Base-by-base conservation (phyloP, 78 protist species). In the Planoprotostelium fungivorum region DNA sequence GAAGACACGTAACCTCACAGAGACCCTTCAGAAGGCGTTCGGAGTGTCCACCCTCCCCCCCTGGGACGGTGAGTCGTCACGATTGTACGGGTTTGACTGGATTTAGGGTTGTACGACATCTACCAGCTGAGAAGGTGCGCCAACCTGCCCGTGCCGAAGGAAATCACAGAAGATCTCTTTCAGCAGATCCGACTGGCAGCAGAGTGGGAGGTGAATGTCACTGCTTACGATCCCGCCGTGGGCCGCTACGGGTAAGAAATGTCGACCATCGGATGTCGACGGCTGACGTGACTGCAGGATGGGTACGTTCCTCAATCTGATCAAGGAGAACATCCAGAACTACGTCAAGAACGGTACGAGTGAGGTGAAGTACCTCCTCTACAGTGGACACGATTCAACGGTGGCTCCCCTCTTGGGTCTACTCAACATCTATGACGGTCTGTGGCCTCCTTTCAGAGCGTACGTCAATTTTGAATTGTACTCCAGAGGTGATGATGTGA, bases 391-490 rank as follows among this genome's bases (percentile, higher is more conserved):
- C 37, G 94, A 92, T 37, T 84, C 38, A 28, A 37, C 91, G 0
- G 89, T 92, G 29, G 94, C 89, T 86, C 91, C 94, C 86, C 87
- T 92, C 37, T 51, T 86, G 23, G 37, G 36, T 25, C 37, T 36
- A 25, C 16, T 85, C 5, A 16, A 16, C 73, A 0, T 92, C 0
- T 84, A 85, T 63, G 86, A 89, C 29, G 86, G 73, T 51, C 5
- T 38, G 5, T 92, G 94, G 94, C 91, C 94, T 84, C 88, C 91
- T 29, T 92, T 89, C 88, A 90, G 91, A 0, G 38, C 88, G 10
- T 90, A 92, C 87, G 91, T 92, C 39, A 91, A 92, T 84, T 29
- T 92, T 28, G 94, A 92, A 86, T 87, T 92, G 37, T 92, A 91
- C 92, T 10, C n/a, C n/a, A n/a, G n/a, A n/a, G n/a, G n/a, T n/a